A percentile compares a stretch with the other conserved stretches of the same genome.
Evolutionary conservation across 768 basidiomycete species (phyloP).

Genomic region (Auriscalpium orientale): DNA sequence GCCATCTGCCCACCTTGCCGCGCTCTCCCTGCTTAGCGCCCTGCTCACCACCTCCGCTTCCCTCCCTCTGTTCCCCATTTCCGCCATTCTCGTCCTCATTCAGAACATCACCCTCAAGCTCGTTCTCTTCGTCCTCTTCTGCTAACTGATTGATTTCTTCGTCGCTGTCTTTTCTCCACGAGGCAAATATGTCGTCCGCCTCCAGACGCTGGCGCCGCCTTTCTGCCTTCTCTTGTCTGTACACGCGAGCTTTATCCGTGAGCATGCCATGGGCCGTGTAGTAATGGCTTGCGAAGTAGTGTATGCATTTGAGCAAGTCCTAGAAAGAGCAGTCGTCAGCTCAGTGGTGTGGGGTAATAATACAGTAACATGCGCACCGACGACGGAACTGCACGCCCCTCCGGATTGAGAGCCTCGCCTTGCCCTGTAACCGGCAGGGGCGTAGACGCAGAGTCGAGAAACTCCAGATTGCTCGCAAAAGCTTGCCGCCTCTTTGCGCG

Average conservation of each 20-base stretch:
- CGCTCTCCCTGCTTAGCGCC: not conserved
- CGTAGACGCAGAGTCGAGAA: not conserved
- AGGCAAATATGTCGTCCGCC: constrained; percentile 10
- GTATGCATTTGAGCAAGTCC: constrained; percentile 47
- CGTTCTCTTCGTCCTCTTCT: constrained; percentile 9
- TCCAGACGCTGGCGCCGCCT: constrained; percentile 16
- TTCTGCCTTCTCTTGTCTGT: constrained; percentile 35
- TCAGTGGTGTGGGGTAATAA: not conserved
- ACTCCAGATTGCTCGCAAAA: constrained; percentile 8
- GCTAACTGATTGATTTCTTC: not conserved
- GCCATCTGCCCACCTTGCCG: constrained; percentile 3
- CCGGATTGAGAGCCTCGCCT: not conserved
- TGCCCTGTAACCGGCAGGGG: not conserved
- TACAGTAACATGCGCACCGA: constrained; percentile 35
- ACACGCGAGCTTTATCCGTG: constrained; percentile 39
- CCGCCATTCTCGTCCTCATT: constrained; percentile 11
- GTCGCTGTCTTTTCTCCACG: constrained; percentile 15
- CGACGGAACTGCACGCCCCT: constrained; percentile 30
- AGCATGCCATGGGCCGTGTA: constrained; percentile 59
- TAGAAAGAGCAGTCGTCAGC: constrained; percentile 25
- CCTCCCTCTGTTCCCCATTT: constrained; percentile 13
- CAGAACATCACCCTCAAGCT: not conserved
- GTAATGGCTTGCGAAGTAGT: constrained; percentile 44
- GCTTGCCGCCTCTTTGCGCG: not conserved
- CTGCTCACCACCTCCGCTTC: constrained; percentile 4